Evolutionary conservation across 352 stramenopile species (phyloP).

Genomic region (Phytopythium sindhum): DNA sequence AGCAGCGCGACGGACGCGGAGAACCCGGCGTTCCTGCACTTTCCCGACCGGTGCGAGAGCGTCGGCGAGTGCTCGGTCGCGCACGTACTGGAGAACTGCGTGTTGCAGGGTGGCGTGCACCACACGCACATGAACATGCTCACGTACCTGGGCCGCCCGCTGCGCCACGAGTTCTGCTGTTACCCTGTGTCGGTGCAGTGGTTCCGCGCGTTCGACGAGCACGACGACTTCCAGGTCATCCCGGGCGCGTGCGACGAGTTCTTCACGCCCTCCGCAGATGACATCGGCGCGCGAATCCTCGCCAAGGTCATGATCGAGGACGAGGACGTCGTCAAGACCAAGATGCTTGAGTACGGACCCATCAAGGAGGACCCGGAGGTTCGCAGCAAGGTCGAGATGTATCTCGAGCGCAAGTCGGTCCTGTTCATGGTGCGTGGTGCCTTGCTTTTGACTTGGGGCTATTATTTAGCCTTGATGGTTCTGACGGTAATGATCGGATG

Average conservation of each 20-base stretch:
- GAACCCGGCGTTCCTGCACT: slow-evolving; percentile 52
- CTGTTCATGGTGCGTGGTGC: slow-evolving; percentile 61
- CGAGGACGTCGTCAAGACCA: slow-evolving; percentile 63
- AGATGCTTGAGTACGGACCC: slow-evolving; percentile 80
- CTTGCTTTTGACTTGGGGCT: neutral
- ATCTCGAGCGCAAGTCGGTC: slow-evolving; percentile 74
- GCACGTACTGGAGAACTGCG: slow-evolving; percentile 65
- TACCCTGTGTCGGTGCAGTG: slow-evolving; percentile 69
- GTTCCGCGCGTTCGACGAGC: slow-evolving; percentile 62
- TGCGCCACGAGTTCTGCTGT: slow-evolving; percentile 61
- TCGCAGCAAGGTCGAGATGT: slow-evolving; percentile 82
- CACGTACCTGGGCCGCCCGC: slow-evolving; percentile 62
- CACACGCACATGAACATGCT: slow-evolving; percentile 82
- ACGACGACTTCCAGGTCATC: slow-evolving; percentile 74
- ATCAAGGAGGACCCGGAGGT: slow-evolving; percentile 85
- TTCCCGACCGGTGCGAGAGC: slow-evolving; percentile 50
- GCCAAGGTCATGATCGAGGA: slow-evolving; percentile 76
- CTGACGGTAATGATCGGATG: neutral
- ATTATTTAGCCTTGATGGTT: neutral
- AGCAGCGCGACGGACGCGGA: slow-evolving; percentile 22
- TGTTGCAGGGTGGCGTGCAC: slow-evolving; percentile 77
- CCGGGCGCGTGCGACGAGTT: slow-evolving; percentile 63
- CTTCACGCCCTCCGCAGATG: slow-evolving; percentile 76
- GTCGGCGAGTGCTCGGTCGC: slow-evolving; percentile 53
- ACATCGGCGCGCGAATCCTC: slow-evolving; percentile 74